A percentile compares a stretch with the other conserved stretches of the same genome.
These are phyloP conservation scores for Citrus australasica DNA, from an alignment of 345 rosid genomes.

Conservation along the genomic window DNA sequence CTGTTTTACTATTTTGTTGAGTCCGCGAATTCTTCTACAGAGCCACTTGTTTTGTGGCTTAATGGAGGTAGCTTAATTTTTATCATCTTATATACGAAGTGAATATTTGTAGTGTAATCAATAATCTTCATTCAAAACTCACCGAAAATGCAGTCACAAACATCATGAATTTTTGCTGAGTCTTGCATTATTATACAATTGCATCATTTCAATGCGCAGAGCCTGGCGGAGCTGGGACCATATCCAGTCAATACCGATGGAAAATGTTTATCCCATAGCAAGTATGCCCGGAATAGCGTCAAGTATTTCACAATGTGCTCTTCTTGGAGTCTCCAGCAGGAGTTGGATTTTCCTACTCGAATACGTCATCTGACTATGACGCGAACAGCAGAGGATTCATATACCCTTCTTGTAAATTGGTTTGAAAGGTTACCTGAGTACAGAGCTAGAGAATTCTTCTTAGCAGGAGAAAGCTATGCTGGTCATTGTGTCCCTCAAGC, in stretches of 20 bases:
- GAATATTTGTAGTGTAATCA: too few species aligned
- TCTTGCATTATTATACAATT: too few species aligned
- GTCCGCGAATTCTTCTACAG: conserved; percentile 7
- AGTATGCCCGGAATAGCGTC: conserved; percentile 19
- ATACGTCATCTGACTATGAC: conserved; percentile 24
- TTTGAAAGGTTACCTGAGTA: conserved; percentile 35
- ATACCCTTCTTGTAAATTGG: conserved; percentile 36
- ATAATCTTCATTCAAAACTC: too few species aligned
- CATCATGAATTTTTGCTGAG: too few species aligned
- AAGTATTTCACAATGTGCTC: conserved; percentile 15
- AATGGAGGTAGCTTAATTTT: conserved; percentile 28
- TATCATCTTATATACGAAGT: neutral
- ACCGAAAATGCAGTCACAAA: too few species aligned
- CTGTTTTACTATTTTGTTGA: conserved; percentile 34
- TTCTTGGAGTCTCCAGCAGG: conserved; percentile 39
- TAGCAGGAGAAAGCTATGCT: conserved; percentile 42
- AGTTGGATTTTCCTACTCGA: conserved; percentile 36
- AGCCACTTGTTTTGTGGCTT: conserved; percentile 40
- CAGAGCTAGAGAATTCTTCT: conserved; percentile 29
- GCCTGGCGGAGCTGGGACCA: conserved; percentile 32
- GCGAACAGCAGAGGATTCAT: conserved; percentile 22
- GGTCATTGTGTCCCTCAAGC: conserved; percentile 45
- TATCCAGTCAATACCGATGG: conserved; percentile 9
- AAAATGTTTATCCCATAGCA: conserved; percentile 16
- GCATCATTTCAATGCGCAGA: conserved; percentile 38